Base-by-base conservation (phyloP, 2,329 filamentous ascomycete genomes). In the Fusarium newnesense region DNA sequence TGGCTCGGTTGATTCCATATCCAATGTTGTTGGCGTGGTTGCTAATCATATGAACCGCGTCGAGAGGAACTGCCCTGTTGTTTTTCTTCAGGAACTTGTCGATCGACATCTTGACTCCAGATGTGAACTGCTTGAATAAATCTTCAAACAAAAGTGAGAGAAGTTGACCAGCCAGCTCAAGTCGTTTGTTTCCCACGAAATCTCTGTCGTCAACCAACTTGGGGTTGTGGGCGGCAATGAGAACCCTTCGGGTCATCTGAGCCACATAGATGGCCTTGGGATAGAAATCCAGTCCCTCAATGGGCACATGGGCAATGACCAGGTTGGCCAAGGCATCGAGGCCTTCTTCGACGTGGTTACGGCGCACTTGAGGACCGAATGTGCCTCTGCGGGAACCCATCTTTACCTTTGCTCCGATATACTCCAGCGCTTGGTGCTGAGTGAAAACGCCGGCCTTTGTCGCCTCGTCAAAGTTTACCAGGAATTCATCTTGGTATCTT, bases 191-290 rank as follows among this genome's bases (percentile, higher is more conserved):
- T 74, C 96, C 96, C 36, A 99, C 95, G 79, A 98, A 99, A 83
- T 99, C 97, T 79, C 96, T 90, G 81, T 99, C 96, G 77, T 99
- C 96, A 4, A 99, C 94, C 60, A 98, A 86, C 64, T 93, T 94
- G 3, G 93, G 90, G 79, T 99, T 94, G 67, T 96, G 93, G 79
- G 95, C 92, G 4, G 95, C 95, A 93, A 98, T 97, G 54, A 99
- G 84, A 7, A 98, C 95, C 81, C 95, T 90, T n/a, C 96, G 92
- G 34, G 95, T 94, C 96, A 99, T 99, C 85, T 97, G 94, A 53
- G 96, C 96, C 62, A 99, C 91, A 78, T 98, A 99, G 13, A 98
- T 89, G 28, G 96, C 95, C 81, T 99, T 99, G n/a, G 96, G 95
- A 63, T 96, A 92, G 81, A 98, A 98, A 79, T 99, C 95, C 75